These are phyloP conservation scores for Globisporangium nagaii DNA, from an alignment of 352 stramenopile genomes.

Conservation along the genomic window DNA sequence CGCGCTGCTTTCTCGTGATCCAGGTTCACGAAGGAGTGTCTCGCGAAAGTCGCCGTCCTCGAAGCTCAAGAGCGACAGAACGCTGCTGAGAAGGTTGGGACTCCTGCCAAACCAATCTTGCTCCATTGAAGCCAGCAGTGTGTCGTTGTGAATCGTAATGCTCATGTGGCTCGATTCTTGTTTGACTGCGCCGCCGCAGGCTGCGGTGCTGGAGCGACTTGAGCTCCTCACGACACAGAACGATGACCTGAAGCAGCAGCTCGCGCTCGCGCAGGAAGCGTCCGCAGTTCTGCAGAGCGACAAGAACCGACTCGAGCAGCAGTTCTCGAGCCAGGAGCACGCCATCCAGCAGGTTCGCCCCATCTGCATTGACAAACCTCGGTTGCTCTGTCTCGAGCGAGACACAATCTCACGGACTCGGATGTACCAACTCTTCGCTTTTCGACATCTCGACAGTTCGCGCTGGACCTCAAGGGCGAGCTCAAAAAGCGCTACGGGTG, in stretches of 20 bases:
- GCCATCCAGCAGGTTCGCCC: conserved; percentile 8
- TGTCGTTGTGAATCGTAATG: too few species aligned
- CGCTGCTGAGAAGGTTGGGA: conserved; percentile 28
- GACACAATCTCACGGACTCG: too few species aligned
- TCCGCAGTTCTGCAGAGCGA: conserved; percentile 4
- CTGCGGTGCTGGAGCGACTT: conserved; percentile 17
- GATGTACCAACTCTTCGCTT: background rate
- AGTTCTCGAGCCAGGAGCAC: background rate
- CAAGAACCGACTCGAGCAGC: background rate
- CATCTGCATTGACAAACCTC: too few species aligned
- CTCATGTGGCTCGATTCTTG: background rate
- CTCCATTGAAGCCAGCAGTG: too few species aligned
- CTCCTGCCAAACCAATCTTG: too few species aligned
- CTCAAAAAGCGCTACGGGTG: conserved; percentile 58
- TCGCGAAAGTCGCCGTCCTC: conserved; percentile 28
- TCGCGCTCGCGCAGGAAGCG: conserved; percentile 15
- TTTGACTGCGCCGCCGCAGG: conserved; percentile 3
- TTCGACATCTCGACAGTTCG: conserved; percentile 48
- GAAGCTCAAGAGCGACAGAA: conserved; percentile 26
- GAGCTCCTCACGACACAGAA: conserved; percentile 22
- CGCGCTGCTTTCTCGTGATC: background rate
- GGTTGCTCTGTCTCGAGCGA: too few species aligned
- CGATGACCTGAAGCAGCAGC: conserved; percentile 11
- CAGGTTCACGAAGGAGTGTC: conserved; percentile 29
- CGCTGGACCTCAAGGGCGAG: conserved; percentile 38